Base-by-base conservation (phyloP, 805 yeast genomes). In the Spathaspora girioi region DNA sequence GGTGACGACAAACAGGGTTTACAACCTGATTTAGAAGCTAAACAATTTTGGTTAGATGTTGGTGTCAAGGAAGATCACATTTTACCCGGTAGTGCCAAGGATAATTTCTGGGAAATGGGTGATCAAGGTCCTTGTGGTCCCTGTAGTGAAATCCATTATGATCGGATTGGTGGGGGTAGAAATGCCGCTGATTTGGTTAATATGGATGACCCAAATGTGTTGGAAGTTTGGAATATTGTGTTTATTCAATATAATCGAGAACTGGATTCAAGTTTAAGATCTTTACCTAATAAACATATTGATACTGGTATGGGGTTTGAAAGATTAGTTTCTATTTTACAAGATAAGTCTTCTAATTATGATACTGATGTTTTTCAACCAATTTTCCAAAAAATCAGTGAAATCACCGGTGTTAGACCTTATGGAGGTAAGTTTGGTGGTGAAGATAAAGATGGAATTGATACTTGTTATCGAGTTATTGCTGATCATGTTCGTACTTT, bases 41-140 rank as follows among this genome's bases (percentile, higher is more conserved):
- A 88, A 68, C 75, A 87, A 62, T 74, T 82, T 56, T 94, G 99
- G 99, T 74, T 76, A 56, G 82, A 78, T 38, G 87, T 87, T 42
- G 99, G 99, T 61, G 96, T 93, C 50, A 79, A 85, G 32, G 97
- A 89, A 59, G 92, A 86, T 67, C 98, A 91, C 67, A 93, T 94
- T 60, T 76, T 94, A 59, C 96, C 97, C 18, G 99, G 99, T 52
- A 76, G 84, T 59, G 88, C 85, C 49, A 77, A 84, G 65, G 99
- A 94, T 69, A 94, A 94, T 75, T 94, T 94, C 73, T 94, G 99
- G 99, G 99, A 94, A 77, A 94, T 94, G 99, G 99, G 99, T 63
- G 99, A 96, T 66, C 98, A 93, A 77, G 99, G 99, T 59, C 99
- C 99, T 46, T 94, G 99, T 78, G 99, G 99, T 56, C 99, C 99